Evolutionary conservation across 305 asterid species (phyloP), one percentile per base, ranked within the genome.

Genomic region (Fraxinus paxiana): DNA sequence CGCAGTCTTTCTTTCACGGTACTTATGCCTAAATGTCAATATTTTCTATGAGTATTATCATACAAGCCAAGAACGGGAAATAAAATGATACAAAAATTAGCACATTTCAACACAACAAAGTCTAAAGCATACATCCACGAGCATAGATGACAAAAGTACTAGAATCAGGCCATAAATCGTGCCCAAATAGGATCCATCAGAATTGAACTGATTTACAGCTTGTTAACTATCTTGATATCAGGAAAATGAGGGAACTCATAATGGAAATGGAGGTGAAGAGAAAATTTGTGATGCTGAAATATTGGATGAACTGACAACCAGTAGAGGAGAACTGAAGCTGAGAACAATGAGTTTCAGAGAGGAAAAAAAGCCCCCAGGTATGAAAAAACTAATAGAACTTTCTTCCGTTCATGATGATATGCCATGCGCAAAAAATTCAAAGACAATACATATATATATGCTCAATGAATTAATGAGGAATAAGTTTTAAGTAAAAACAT

Each of bases 301-400:
- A 59, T 81, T 93, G 56, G 97, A 92, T 63, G 97, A 91, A 85
- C 83, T 93, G 77, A 86, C 91, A 43, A 92, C 98, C 0, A 87
- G 80, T 20, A 85, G 97, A 76, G 97, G 98, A 33, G 97, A 93
- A 83, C 30, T 92, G 2, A 91, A 84, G 87, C 84, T 80, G 46
- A 81, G 98, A 82, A 81, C 88, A 1, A 56, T 72, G 79, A 91
- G 90, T 90, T 90, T 86, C 80, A 83, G 26, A 7, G 89, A 86
- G 3, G 92, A 37, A 87, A 18, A 82, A 79, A 20, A 79, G 79
- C 43, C 88, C 83, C 48, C 86, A 82, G 90, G 91, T 88, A 83
- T n/a, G 26, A 69, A 12, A 15, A 15, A 28, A 46, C 5, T 8
- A 75, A 15, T 1, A 31, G 26, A 20, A 10, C 9, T 26, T 18